Percentiles rank a stretch among this genome's conserved stretches.
Evolutionary conservation across 257 asterid species (phyloP).

Genomic region (Cynanchum wilfordii): DNA sequence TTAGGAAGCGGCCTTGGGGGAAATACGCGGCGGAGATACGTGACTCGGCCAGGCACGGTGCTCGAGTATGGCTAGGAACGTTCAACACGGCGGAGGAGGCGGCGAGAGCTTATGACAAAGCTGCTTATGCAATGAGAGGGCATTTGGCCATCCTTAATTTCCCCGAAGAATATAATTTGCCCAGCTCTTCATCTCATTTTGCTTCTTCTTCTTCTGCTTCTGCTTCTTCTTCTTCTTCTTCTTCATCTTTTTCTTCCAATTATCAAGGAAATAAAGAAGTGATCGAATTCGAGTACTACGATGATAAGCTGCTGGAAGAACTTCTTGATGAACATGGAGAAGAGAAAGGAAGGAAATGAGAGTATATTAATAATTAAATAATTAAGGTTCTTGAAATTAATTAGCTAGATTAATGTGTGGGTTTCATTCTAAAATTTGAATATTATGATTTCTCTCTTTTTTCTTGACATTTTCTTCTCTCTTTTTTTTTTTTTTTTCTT

Average conservation of each 20-base stretch:
- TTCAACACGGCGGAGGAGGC: constrained; percentile 65
- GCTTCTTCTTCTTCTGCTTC: constrained; percentile 16
- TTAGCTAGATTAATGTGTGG: not conserved
- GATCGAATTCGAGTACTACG: constrained; percentile 60
- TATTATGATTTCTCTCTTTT: too few relatives aligned
- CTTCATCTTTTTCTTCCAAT: not conserved
- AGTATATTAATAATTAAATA: too few relatives aligned
- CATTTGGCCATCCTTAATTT: constrained; percentile 76
- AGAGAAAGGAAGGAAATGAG: constrained; percentile 12
- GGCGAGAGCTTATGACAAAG: constrained; percentile 66
- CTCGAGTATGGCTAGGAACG: constrained; percentile 82
- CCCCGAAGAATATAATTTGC: constrained; percentile 60
- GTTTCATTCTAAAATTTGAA: not conserved
- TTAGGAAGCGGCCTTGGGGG: constrained; percentile 78
- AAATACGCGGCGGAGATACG: constrained; percentile 89
- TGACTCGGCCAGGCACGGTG: constrained; percentile 49
- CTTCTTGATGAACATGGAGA: constrained; percentile 47
- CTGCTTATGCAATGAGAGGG: constrained; percentile 72
- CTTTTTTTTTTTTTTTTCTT: too few relatives aligned
- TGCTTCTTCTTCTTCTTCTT: constrained; percentile 24
- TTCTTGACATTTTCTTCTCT: not conserved
- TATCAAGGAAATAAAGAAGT: constrained; percentile 26
- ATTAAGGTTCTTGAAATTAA: too few relatives aligned
- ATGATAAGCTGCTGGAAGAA: constrained; percentile 60
- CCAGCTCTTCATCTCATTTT: constrained; percentile 58